Evolutionary conservation across 495 filamentous ascomycete genomes (phyloP).

Genomic region (Podospora australis): DNA sequence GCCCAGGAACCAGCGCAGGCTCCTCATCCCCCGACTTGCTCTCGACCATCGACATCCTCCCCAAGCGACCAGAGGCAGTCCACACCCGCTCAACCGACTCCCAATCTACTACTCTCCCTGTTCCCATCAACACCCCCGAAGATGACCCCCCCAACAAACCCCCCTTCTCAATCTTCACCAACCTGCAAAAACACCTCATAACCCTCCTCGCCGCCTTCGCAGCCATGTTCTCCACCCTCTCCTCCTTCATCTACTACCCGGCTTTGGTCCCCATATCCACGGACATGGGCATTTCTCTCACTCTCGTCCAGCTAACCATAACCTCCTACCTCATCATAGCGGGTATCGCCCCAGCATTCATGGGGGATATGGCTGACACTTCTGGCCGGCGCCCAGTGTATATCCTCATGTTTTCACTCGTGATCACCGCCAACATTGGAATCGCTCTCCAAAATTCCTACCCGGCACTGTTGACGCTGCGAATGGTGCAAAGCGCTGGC

Average conservation of each 20-base stretch:
- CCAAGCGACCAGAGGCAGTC: neutral
- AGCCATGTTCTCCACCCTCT: conserved; percentile 9
- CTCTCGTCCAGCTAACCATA: conserved; percentile 47
- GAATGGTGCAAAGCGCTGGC: conserved; percentile 46
- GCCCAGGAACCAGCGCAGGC: neutral
- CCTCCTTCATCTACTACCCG: conserved; percentile 53
- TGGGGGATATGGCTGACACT: conserved; percentile 44
- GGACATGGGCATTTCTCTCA: conserved; percentile 39
- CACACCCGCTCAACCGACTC: too few species aligned
- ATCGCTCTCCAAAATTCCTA: conserved; percentile 44
- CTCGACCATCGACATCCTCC: neutral
- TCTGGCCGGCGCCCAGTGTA: conserved; percentile 45
- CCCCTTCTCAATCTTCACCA: conserved; percentile 3
- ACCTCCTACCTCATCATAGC: conserved; percentile 44
- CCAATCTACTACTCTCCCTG: too few species aligned
- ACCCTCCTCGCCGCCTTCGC: conserved; percentile 3
- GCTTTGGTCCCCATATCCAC: conserved; percentile 42
- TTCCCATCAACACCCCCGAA: neutral
- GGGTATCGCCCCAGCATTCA: conserved; percentile 42
- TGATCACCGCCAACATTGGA: conserved; percentile 45
- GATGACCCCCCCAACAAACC: neutral
- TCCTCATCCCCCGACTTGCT: neutral
- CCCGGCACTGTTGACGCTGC: conserved; percentile 41
- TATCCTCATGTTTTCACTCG: conserved; percentile 40
- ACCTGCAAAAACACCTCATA: neutral